Evolutionary conservation across 1,284 basidiomycete species (phyloP).

Genomic region (Cryptococcus sp.): DNA sequence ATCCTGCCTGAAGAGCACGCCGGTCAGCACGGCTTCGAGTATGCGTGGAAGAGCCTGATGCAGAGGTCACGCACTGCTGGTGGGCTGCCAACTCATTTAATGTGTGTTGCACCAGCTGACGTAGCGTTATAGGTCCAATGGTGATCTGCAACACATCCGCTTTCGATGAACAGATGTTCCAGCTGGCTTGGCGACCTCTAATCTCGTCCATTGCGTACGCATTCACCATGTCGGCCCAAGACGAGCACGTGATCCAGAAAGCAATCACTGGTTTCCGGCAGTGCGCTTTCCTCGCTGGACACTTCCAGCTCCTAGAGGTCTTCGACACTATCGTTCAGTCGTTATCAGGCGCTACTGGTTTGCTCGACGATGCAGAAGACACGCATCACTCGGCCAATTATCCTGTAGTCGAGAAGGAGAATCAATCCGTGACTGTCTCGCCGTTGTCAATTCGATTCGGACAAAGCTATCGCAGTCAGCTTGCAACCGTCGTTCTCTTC

Average conservation of each 20-base stretch:
- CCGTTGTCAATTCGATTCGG: constrained; percentile 92
- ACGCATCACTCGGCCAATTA: constrained; percentile 74
- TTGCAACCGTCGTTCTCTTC: constrained; percentile 96
- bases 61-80: constrained; percentile 77
- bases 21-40: constrained; percentile 96
- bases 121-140: constrained; percentile 62
- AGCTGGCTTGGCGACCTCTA: constrained; percentile 83
- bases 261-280: constrained; percentile 94
- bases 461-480: constrained; percentile 90
- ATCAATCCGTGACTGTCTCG: constrained; percentile 84
- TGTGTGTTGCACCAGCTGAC: not conserved
- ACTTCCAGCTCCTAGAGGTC: constrained; percentile 87
- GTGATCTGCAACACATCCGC: constrained; percentile 73
- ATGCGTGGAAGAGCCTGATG: constrained; percentile 96
- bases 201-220: constrained; percentile 89
- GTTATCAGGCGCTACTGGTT: constrained; percentile 80
- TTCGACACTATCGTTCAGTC: constrained; percentile 96
- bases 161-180: constrained; percentile 94
- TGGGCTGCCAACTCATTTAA: constrained; percentile 42
- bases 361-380: constrained; percentile 72
- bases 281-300: constrained; percentile 88
- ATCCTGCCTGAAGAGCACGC: constrained; percentile 98
- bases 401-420: constrained; percentile 90
- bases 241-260: constrained; percentile 93
- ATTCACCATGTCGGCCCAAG: constrained; percentile 86